These are phyloP conservation scores for Paramecium primaurelia DNA, from an alignment of 73 alveolate species.

Conservation along the genomic window DNA sequence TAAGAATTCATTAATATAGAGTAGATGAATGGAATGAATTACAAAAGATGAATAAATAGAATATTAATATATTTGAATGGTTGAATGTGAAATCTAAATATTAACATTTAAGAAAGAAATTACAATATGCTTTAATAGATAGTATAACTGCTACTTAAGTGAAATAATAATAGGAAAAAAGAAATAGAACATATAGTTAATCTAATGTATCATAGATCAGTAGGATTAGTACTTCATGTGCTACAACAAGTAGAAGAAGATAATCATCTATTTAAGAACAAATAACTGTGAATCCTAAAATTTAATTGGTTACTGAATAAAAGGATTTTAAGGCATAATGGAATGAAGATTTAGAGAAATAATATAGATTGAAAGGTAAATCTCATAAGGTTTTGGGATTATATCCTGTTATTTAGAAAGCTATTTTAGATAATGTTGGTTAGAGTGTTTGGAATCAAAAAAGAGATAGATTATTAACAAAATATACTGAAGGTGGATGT, in stretches of 20 bases:
- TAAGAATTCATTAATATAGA: background rate
- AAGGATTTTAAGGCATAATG: background rate
- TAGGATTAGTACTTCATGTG: background rate
- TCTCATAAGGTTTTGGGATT: background rate
- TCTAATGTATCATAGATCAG: background rate
- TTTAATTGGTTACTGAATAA: background rate
- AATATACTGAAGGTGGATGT: constrained; percentile 41
- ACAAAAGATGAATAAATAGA: background rate
- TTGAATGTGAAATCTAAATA: constrained; percentile 34
- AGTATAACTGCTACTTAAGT: background rate
- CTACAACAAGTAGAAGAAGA: background rate
- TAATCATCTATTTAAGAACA: background rate
- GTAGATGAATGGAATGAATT: constrained; percentile 34
- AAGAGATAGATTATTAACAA: background rate
- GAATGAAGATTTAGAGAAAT: background rate
- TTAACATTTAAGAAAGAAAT: background rate
- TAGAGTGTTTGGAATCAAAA: constrained; percentile 9
- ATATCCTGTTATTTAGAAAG: constrained; percentile 10
- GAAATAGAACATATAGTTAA: background rate
- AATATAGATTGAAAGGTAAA: background rate
- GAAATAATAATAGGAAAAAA: background rate
- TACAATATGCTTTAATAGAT: constrained; percentile 28
- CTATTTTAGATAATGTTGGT: constrained; percentile 30
- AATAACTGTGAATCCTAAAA: background rate
- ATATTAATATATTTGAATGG: constrained; percentile 25